Percentiles rank a stretch among this genome's conserved stretches.
phyloP scores from a whole-genome alignment of 352 stramenopile genomes.

The Globisporangium carolinianum region DNA sequence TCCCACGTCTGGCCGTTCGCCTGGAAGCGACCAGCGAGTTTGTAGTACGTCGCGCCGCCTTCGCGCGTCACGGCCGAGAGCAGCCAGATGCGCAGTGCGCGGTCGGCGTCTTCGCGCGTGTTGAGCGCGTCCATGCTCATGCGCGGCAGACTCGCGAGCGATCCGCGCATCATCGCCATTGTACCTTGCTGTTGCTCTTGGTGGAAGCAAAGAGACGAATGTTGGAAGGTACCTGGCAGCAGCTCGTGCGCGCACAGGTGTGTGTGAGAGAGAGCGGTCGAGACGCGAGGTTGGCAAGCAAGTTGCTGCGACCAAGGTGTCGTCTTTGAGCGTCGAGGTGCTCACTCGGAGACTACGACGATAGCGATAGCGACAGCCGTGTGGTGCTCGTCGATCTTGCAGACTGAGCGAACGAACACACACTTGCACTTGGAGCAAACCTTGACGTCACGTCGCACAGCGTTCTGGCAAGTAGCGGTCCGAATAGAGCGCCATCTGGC shows the following conservation, averaged over 20 bases:
- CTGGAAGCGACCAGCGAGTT: conserved; percentile 58
- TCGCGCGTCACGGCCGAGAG: conserved; percentile 39
- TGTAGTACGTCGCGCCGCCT: conserved; percentile 59
- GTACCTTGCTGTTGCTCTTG: conserved; percentile 1
- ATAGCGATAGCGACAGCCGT: too few species aligned
- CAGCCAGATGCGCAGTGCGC: conserved; percentile 61
- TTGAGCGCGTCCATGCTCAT: conserved; percentile 62
- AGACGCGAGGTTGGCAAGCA: too few species aligned
- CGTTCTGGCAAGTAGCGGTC: not conserved
- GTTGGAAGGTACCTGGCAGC: not conserved
- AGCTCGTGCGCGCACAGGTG: not conserved
- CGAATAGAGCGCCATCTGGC: not conserved
- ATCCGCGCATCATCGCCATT: conserved; percentile 27
- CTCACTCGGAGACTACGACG: too few species aligned
- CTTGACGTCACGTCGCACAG: not conserved
- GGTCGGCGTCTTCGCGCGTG: conserved; percentile 26
- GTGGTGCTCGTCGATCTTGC: not conserved
- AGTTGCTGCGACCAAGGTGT: too few species aligned
- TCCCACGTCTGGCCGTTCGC: conserved; percentile 68
- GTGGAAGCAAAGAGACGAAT: not conserved
- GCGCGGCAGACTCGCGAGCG: conserved; percentile 17
- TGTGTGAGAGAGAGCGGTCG: not conserved
- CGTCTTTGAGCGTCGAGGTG: too few species aligned
- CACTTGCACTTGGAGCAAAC: not conserved
- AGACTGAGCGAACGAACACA: not conserved